Base-by-base conservation (phyloP, 2,329 filamentous ascomycete genomes). In the Trichoderma polysporum region DNA sequence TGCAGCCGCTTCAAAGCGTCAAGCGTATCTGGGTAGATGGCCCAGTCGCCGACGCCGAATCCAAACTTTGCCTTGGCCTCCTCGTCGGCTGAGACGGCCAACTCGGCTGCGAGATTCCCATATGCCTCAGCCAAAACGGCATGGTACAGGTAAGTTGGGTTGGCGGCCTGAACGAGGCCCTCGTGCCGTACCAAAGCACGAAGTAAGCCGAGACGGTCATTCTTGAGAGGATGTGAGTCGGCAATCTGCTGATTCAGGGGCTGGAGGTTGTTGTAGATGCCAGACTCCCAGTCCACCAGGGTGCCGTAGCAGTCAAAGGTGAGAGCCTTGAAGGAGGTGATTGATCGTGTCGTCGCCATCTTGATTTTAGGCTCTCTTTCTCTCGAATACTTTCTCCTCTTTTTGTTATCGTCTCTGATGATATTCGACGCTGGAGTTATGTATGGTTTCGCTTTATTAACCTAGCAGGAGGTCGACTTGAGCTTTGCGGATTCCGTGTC, bases 261-360 rank as follows among this genome's bases (percentile, higher is more conserved):
- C 27, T 76, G 72, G 1, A 93, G 81, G 3, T 84, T 82, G 2
- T 77, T 70, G 60, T 84, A 77, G 66, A 92, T 84, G 67, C 90
- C 90, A n/a, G 80, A 75, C 76, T 93, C 89, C 90, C 90, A 93
- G 80, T 94, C 90, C 68, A 94, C 86, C 3, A 94, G 84, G 0
- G 91, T 94, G 76, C 91, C 91, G 76, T 91, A 94, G 80, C 91
- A 88, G 78, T 94, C 91, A 78, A 94, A 93, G 73, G 87, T 88
- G 58, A 92, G 85, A 68, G 76, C 76, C 10, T 72, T 73, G 71
- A 77, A 80, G 54, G 74, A 72, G 29, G 72, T 73, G 64, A 74
- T 68, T 33, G 69, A 57, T 33, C 69, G 69, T 10, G 63, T 52
- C 10, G 68, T 69, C 19, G 66, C 53, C 69, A 69, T 72, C n/a